Conservation (phyloP, 1,139 yeast species). For the Meyerozyma athensensis region DNA sequence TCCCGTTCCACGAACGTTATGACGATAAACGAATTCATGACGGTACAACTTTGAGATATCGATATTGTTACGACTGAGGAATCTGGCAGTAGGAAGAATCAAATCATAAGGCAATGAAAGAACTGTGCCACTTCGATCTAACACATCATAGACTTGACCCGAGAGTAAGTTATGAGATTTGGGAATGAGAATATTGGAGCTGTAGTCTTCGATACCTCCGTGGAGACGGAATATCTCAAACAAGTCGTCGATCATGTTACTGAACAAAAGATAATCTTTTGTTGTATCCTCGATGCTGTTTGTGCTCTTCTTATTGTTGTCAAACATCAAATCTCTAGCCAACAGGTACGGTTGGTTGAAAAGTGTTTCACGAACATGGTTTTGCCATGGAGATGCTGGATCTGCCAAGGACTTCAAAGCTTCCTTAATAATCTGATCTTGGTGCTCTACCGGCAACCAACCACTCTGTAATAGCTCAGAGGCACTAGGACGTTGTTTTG, state of each 20-base stretch:
- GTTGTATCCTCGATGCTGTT: conserved; percentile 19
- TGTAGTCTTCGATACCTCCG: conserved; percentile 78
- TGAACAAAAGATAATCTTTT: conserved; percentile 40
- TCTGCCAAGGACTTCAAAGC: conserved; percentile 81
- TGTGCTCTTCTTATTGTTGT: conserved; percentile 31
- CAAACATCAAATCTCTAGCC: conserved; percentile 80
- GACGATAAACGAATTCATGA: conserved; percentile 78
- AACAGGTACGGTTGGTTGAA: conserved; percentile 79
- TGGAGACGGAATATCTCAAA: conserved; percentile 63
- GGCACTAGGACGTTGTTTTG: conserved; percentile 73
- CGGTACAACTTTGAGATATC: conserved; percentile 61
- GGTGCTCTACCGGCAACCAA: conserved; percentile 79
- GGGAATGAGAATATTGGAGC: conserved; percentile 62
- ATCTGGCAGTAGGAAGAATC: conserved; percentile 83
- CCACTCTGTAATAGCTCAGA: conserved; percentile 71
- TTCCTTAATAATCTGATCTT: conserved; percentile 84
- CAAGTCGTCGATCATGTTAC: conserved; percentile 53
- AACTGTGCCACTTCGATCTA: conserved; percentile 84
- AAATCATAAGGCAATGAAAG: conserved; percentile 85
- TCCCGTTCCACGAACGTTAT: conserved; percentile 47
- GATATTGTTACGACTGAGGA: conserved; percentile 59
- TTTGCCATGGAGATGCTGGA: conserved; percentile 92
- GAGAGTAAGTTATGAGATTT: conserved; percentile 68
- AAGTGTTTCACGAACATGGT: conserved; percentile 79
- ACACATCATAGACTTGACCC: conserved; percentile 65